phyloP scores from a whole-genome alignment of 805 yeast genomes.

The Starmera dryadoides region DNA sequence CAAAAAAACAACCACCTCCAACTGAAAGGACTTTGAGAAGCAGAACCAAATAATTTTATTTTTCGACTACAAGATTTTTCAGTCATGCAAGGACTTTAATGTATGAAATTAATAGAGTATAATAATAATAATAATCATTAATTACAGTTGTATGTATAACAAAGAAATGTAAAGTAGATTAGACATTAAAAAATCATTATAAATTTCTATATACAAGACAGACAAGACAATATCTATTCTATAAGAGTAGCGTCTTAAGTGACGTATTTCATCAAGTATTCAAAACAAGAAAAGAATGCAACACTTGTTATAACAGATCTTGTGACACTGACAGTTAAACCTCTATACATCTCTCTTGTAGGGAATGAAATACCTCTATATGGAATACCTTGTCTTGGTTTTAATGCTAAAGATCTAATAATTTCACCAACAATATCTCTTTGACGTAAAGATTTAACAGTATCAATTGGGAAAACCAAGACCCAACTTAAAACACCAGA shows the following conservation, averaged over 20 bases:
- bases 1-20: background rate
- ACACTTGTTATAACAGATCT: constrained; percentile 69
- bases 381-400: constrained; percentile 27
- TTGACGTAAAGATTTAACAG: constrained; percentile 69
- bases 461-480: constrained; percentile 73
- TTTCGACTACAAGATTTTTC: no score
- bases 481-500: constrained; percentile 76
- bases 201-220: no score
- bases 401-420: constrained; percentile 43
- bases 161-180: no score
- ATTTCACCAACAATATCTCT: constrained; percentile 66
- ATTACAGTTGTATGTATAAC: no score
- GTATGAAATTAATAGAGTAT: no score
- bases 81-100: no score
- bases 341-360: constrained; percentile 56
- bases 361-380: constrained; percentile 30
- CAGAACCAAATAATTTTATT: constrained; percentile 6
- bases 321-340: constrained; percentile 66
- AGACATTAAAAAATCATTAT: no score
- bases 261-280: constrained; percentile 53
- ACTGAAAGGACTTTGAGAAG: constrained; percentile 7
- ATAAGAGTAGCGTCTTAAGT: no score
- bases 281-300: constrained; percentile 70
- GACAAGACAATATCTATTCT: no score
- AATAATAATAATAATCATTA: no score